Percentiles rank a stretch among this genome's conserved stretches.
Conservation (phyloP, 352 stramenopile species). For the Phytopythium chamaehyphon region DNA sequence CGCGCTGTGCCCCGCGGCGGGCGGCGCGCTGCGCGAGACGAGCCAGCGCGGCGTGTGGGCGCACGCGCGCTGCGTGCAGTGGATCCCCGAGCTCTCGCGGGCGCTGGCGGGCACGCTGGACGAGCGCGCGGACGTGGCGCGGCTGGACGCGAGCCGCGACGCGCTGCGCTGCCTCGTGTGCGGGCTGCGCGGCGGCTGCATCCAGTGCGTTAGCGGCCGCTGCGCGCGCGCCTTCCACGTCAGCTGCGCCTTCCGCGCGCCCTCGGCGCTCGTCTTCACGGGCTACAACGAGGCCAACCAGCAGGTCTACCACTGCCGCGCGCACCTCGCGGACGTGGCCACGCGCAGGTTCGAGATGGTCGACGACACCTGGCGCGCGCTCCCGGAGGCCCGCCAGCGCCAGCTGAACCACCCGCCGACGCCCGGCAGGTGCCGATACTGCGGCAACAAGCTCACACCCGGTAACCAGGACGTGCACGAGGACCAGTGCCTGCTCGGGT, state of each 20-base stretch:
- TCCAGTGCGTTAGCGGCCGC: conserved; percentile 84
- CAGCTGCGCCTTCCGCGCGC: conserved; percentile 70
- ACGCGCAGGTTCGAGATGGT: conserved; percentile 60
- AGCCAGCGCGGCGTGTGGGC: conserved; percentile 60
- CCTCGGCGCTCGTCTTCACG: conserved; percentile 71
- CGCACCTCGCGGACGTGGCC: conserved; percentile 61
- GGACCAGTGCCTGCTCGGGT: conserved; percentile 54
- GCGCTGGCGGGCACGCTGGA: conserved; percentile 53
- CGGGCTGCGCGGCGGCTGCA: conserved; percentile 74
- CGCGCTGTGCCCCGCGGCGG: conserved; percentile 60
- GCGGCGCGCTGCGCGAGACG: conserved; percentile 69
- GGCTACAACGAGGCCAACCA: conserved; percentile 76
- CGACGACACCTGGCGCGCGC: conserved; percentile 49
- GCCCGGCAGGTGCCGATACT: conserved; percentile 57
- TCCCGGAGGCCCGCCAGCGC: conserved; percentile 21
- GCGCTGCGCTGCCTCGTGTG: conserved; percentile 79
- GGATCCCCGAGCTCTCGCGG: conserved; percentile 85
- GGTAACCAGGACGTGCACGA: conserved; percentile 46
- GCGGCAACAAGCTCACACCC: conserved; percentile 36
- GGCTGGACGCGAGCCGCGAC: conserved; percentile 65
- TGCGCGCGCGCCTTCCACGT: conserved; percentile 84
- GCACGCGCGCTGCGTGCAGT: conserved; percentile 83
- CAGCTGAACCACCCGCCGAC: conserved; percentile 16
- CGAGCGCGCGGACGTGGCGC: conserved; percentile 56
- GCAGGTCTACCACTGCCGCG: conserved; percentile 82